Evolutionary conservation across 176 grass and related monocot genomes (phyloP), one percentile per base, ranked within the genome.

Genomic region (Oryza glumipatula): DNA sequence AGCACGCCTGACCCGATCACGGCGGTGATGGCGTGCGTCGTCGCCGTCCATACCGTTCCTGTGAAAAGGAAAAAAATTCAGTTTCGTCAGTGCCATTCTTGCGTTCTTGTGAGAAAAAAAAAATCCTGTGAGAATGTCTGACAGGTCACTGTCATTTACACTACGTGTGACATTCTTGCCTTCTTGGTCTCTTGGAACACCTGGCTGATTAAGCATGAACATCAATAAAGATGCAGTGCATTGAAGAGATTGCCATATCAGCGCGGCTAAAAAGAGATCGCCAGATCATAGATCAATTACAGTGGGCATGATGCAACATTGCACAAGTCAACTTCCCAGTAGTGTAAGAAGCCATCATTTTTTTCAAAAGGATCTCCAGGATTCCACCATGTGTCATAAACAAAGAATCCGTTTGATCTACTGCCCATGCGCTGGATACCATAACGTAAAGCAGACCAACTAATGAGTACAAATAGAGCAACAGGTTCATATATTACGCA

Each of bases 11-110:
- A 98, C 14, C 96, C 96, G 10, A 98, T 98, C 32, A 98, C 75
- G 11, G 96, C 93, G 70, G 96, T 98, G 60, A 95, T 78, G 65
- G 93, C 93, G 73, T 98, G 96, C 11, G 93, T 94, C 58, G 96
- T 95, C 72, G 93, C 93, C 14, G 96, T 98, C 96, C 96, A 98
- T 79, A 98, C 72, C 26, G 93, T 94, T 44, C 96, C 96, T 95
- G 81, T 39, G 21, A 39, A 39, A 7, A 6, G 26, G 26, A 41
- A 9, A 44, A 43, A 73, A 1, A 5, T 68, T 41, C 68, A 79
- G 73, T 35, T 39, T 13, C 71, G 30, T 46, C 36, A 21, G 56
- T 10, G 7, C n/a, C 56, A 32, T 32, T 32, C 30, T 32, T 32
- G 30, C 26, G 93, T 94, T 44, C 96, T 93, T 95, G 81, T 39